Conservation (phyloP, 2,329 filamentous ascomycete species). For the Pseudogymnoascus verrucosus region DNA sequence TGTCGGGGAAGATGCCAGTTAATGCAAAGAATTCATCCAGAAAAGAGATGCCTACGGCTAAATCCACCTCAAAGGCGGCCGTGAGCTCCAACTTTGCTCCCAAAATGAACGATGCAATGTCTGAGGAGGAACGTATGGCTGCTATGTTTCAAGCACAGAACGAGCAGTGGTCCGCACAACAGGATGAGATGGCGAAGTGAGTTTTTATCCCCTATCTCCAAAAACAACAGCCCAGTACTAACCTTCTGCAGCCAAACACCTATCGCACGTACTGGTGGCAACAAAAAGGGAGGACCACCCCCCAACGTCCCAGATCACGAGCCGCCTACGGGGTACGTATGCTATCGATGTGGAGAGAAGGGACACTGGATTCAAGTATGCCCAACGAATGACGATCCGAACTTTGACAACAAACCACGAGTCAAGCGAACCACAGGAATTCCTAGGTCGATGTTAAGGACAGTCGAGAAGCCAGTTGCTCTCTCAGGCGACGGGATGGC, state of each 20-base stretch:
- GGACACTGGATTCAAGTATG: constrained; percentile 99
- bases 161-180: constrained; percentile 86
- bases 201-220: constrained; percentile 32
- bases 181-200: constrained; percentile 84
- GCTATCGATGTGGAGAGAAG: constrained; percentile 92
- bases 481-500: constrained; percentile 65
- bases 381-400: constrained; percentile 96
- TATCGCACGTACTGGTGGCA: constrained; percentile 52
- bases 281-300: constrained; percentile 43
- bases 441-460: constrained; percentile 88
- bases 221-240: constrained; percentile 28
- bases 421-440: constrained; percentile 97
- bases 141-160: constrained; percentile 87
- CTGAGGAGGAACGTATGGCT: constrained; percentile 87
- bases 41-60: constrained; percentile 54
- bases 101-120: constrained; percentile 70
- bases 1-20: constrained; percentile 89
- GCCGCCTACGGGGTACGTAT: constrained; percentile 88
- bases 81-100: constrained; percentile 43
- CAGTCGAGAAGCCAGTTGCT: constrained; percentile 81
- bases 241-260: constrained; percentile 46
- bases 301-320: constrained; percentile 83
- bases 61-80: constrained; percentile 44
- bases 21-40: constrained; percentile 74
- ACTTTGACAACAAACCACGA: constrained; percentile 85